Base-by-base conservation (phyloP, 345 rosid species). In the Euphorbia peplus region DNA sequence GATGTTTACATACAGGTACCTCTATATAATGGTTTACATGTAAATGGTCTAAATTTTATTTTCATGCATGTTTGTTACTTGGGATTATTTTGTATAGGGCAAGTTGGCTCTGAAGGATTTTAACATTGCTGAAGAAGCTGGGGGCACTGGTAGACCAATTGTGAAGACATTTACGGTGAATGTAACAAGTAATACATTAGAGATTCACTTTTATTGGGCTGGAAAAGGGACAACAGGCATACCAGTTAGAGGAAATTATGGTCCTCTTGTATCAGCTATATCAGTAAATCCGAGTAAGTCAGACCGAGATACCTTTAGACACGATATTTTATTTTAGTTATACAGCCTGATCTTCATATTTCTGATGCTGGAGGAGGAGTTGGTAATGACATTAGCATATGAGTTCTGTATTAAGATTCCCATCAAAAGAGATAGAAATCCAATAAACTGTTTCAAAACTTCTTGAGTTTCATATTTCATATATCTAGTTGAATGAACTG, bases 1-100 rank as follows among this genome's bases (percentile, higher is more conserved):
- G 90, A 93, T 78, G 81, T 89, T 64, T 90, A 90, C 71, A 77
- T 90, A 58, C 98, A 90, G 96, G 93, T 90, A 73, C 26, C 29
- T 26, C 26, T 25, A 48, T 8, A 22, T 39, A 46, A 18, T 48
- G 16, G 11, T 8, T n/a, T 16, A 44, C 3, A 53, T 8, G 39
- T 14, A n/a, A 60, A 8, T 0, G 13, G 16, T 35, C 5, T 21
- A 35, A 54, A 35, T 12, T 24, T 62, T 59, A 4, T 26, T 29
- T 46, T 42, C 24, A 4, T 26, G 1, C 4, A 28, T 37, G 7
- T n/a, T 39, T 18, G 30, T 50, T 61, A 15, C 22, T 42, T 25
- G 19, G 50, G 21, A 19, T 62, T 10, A 46, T 46, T 22, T 15
- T 8, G 55, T 67, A 30, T 29, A 68, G 77, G 77, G 37, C 25